Conservation (phyloP, 78 protist genomes). For the Tieghemostelium lacteum region DNA sequence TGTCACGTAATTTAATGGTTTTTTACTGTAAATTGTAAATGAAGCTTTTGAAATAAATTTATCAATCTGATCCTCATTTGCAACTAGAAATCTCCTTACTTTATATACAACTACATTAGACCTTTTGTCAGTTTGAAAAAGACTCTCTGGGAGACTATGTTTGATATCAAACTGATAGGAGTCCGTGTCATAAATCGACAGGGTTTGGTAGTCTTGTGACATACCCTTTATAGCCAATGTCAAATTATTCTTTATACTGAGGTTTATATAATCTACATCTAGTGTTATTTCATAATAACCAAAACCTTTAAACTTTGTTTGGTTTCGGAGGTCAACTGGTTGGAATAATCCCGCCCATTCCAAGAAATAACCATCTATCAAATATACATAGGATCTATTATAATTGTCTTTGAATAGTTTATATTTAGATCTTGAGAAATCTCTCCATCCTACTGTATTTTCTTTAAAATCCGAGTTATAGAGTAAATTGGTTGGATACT, state of each 20-base stretch:
- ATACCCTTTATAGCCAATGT: not conserved
- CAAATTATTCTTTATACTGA: no score
- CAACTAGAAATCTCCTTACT: not conserved
- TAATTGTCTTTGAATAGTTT: no score
- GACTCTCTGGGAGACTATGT: no score
- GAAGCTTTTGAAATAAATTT: not conserved
- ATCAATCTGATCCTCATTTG: not conserved
- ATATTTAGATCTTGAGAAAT: not conserved
- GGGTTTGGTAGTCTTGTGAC: not conserved
- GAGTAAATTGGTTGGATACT: no score
- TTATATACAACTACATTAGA: not conserved
- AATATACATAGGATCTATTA: no score
- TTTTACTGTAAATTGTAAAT: no score
- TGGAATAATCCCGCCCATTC: not conserved
- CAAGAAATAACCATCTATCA: not conserved
- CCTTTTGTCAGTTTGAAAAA: not conserved
- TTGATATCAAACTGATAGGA: no score
- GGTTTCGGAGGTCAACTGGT: not conserved
- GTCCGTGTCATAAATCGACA: no score
- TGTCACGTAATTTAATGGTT: not conserved
- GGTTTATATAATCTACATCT: not conserved
- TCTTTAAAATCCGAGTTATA: no score
- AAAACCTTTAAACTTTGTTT: not conserved
- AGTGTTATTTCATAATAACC: not conserved
- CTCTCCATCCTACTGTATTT: not conserved